Evolutionary conservation across 1,284 basidiomycete genomes (phyloP), one percentile per base, ranked within the genome.

Genomic region (Ceratobasidium sp.): DNA sequence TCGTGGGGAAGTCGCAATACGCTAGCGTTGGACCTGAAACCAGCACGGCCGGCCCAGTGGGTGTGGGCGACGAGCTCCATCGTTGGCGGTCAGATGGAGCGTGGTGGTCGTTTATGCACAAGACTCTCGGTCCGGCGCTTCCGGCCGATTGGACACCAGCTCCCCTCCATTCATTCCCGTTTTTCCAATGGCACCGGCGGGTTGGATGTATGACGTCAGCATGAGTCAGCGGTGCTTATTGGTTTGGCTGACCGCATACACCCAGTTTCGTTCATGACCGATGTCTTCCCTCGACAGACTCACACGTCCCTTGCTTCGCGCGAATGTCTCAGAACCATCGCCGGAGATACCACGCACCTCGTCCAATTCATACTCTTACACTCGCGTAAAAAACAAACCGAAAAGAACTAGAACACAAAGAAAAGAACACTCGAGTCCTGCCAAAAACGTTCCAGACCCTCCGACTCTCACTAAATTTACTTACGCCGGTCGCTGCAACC

Each of bases 31-130:
- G 49, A n/a, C n/a, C 52, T 11, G 17, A n/a, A n/a, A n/a, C n/a
- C 66, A 17, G 51, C 66, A 15, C 66, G 66, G 4, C 66, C 66
- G 19, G 49, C 66, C 66, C 66, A 68, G 49, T 52, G 51, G 32
- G 40, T 40, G 59, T 8, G 59, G 32, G 37, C 59, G 59, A 57
- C 54, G n/a, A n/a, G n/a, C 19, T 29, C 13, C 59, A 43, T 62
- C 34, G 22, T 25, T 34, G 8, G 59, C 17, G 59, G 32, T 2
- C 3, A 43, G n/a, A 43, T 25, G 22, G 15, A 19, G 19, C 32
- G 59, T 62, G 7, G 59, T 66, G 11, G 64, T 66, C 22, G 64
- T 25, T 66, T 51, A 66, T 19, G 44, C 22, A 25, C 29, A n/a
- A 25, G 25, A 66, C 34, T 17, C 17, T 34, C 54, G 54, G 54